A percentile compares a stretch with the other conserved stretches of the same genome.
Evolutionary conservation across 2,329 filamentous ascomycete genomes (phyloP).

Genomic region (Trichoderma pleuroti): DNA sequence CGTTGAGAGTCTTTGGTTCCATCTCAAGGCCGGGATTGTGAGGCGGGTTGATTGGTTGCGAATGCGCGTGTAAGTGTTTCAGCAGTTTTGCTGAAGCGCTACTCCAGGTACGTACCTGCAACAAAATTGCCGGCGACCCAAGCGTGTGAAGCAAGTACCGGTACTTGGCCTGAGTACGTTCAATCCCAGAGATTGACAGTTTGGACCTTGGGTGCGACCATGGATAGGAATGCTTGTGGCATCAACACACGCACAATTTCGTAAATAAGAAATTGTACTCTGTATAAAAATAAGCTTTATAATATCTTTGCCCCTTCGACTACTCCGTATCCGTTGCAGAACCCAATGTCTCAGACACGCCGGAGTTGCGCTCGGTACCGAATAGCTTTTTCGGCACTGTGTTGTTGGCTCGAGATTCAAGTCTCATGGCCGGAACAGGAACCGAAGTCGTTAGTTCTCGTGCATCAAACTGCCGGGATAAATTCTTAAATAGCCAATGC

Average conservation of each 20-base stretch:
- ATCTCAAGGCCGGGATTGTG: conserved; percentile 14
- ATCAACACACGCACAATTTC: not conserved
- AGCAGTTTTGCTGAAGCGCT: conserved; percentile 1
- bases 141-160: not conserved
- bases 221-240: not conserved
- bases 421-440: not conserved
- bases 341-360: not conserved
- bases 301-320: not conserved
- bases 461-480: not conserved
- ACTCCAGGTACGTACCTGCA: not conserved
- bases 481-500: not conserved
- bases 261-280: not conserved
- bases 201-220: not conserved
- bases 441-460: not conserved
- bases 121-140: not conserved
- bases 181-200: not conserved
- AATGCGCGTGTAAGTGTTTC: conserved; percentile 15
- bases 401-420: not conserved
- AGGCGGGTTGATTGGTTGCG: conserved; percentile 16
- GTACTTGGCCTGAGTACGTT: not conserved
- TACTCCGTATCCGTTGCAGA: not conserved
- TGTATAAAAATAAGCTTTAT: not conserved
- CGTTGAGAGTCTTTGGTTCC: not conserved
- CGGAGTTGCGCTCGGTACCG: not conserved
- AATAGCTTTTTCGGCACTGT: not conserved